A percentile compares a stretch with the other conserved stretches of the same genome.
These are phyloP conservation scores for Phytopythium delawarense DNA, from an alignment of 352 stramenopile species.

Conservation along the genomic window DNA sequence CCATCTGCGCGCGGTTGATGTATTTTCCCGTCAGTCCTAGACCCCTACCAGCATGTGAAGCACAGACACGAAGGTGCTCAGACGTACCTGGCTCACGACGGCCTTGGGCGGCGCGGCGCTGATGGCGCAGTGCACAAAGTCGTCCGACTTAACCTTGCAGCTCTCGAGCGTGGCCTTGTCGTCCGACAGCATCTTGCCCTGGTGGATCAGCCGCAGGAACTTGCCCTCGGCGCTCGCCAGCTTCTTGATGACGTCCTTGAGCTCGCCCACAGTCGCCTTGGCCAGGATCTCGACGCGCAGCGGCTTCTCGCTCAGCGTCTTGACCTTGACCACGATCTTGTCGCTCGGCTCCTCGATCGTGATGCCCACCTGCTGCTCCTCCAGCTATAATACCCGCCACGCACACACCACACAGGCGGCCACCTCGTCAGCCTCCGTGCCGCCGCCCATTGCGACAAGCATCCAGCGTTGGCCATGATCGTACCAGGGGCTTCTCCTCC, in stretches of 20 bases:
- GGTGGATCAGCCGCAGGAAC: constrained; percentile 83
- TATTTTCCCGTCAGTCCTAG: background rate
- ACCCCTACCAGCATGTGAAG: too few relatives aligned
- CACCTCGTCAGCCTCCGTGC: background rate
- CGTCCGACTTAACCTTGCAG: constrained; percentile 75
- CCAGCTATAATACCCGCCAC: constrained; percentile 20
- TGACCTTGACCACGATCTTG: constrained; percentile 70
- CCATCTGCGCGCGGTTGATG: constrained; percentile 7
- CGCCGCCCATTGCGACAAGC: background rate
- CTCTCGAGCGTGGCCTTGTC: constrained; percentile 67
- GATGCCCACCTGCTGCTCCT: constrained; percentile 44
- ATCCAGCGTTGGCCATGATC: background rate
- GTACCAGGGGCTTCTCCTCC: constrained; percentile 63
- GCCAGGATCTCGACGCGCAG: constrained; percentile 70
- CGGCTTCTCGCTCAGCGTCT: constrained; percentile 85
- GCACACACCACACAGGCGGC: background rate
- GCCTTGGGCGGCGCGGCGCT: constrained; percentile 73
- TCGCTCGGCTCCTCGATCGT: constrained; percentile 45
- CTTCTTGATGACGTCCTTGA: constrained; percentile 79
- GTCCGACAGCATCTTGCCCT: constrained; percentile 87
- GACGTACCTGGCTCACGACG: constrained; percentile 63
- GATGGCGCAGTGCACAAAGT: constrained; percentile 87
- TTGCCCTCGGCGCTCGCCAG: constrained; percentile 73
- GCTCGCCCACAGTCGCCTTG: constrained; percentile 51
- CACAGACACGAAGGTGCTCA: background rate